These are phyloP conservation scores for Eutrema heterophyllum DNA, from an alignment of 345 rosid species.

Conservation along the genomic window DNA sequence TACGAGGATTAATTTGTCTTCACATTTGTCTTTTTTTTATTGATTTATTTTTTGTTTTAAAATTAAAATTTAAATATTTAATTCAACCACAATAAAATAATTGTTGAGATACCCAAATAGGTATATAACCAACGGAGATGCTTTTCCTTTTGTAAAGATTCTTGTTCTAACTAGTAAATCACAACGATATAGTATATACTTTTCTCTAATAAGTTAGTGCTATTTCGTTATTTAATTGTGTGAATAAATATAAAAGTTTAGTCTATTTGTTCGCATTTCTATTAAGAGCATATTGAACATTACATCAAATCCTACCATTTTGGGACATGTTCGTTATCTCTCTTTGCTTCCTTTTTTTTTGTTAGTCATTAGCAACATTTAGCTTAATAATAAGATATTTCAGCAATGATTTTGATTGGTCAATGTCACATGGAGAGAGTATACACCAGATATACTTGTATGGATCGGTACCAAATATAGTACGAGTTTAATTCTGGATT, in stretches of 20 bases:
- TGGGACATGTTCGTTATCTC: conserved; percentile 27
- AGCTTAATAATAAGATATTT: neutral
- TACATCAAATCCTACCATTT: conserved; percentile 15
- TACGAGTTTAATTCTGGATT: neutral
- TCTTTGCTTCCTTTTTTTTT: neutral
- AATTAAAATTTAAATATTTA: no score
- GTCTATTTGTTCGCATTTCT: conserved; percentile 10
- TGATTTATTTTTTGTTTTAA: no score
- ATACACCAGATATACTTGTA: conserved; percentile 10
- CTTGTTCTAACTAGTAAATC: conserved; percentile 29
- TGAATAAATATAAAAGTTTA: neutral
- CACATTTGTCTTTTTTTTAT: no score
- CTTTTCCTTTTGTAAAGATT: conserved; percentile 16
- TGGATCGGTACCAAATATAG: neutral
- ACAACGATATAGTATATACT: neutral
- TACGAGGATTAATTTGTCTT: no score
- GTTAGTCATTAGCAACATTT: no score
- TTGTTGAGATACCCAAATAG: no score
- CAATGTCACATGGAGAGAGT: neutral
- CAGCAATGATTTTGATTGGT: conserved; percentile 12
- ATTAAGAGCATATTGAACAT: conserved; percentile 18
- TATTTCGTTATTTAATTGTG: neutral
- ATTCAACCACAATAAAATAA: no score
- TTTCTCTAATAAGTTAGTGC: neutral
- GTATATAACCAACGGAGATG: no score